A percentile compares a stretch with the other conserved stretches of the same genome.
Conservation (phyloP, 140 eudicot species). For the Ambrosia hybrid region DNA sequence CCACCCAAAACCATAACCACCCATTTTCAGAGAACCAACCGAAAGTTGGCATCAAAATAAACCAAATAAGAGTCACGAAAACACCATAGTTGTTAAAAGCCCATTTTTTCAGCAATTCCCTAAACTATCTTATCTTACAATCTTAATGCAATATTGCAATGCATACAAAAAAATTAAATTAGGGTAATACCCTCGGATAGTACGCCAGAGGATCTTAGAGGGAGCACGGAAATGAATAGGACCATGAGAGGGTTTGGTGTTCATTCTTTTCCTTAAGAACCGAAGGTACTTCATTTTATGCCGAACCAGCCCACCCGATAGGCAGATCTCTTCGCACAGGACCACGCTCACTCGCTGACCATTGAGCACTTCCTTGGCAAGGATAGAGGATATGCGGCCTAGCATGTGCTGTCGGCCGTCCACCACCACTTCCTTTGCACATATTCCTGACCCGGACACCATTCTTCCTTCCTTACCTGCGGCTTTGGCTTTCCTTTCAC, state of each 20-base stretch:
- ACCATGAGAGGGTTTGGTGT: conserved; percentile 77
- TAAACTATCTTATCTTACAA: no score
- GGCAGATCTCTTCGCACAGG: conserved; percentile 63
- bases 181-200: conserved; percentile 51
- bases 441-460: conserved; percentile 64
- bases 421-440: conserved; percentile 46
- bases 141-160: no score
- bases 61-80: no score
- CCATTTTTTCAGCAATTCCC: no score
- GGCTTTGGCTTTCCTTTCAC: background rate
- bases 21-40: no score
- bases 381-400: conserved; percentile 52
- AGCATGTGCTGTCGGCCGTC: conserved; percentile 71
- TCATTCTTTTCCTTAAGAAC: conserved; percentile 66
- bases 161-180: no score
- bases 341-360: conserved; percentile 65
- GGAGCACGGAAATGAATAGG: conserved; percentile 83
- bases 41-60: no score
- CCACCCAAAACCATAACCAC: no score
- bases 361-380: conserved; percentile 55
- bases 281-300: conserved; percentile 80
- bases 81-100: no score
- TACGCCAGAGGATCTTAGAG: conserved; percentile 74
- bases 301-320: conserved; percentile 72
- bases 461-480: conserved; percentile 28